Percentiles rank a stretch among this genome's conserved stretches.
phyloP scores from a whole-genome alignment of 805 yeast genomes.

The Yamadazyma scolyti region DNA sequence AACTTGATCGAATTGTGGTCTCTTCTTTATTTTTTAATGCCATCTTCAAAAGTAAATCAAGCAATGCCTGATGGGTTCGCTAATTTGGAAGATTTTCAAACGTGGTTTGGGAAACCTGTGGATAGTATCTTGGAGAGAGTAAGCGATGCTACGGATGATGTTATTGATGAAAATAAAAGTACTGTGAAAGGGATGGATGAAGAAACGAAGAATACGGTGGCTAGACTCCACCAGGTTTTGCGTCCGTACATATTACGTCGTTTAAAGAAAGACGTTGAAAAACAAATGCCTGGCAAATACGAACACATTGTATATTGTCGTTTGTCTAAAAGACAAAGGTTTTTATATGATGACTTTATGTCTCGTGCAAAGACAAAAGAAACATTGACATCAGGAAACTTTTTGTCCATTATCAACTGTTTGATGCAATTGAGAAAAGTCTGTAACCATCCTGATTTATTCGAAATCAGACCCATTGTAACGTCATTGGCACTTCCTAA shows the following conservation, averaged over 20 bases:
- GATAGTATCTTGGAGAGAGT: slow-evolving; percentile 81
- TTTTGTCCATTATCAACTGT: slow-evolving; percentile 91
- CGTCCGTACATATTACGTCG: slow-evolving; percentile 91
- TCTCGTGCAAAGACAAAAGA: slow-evolving; percentile 93
- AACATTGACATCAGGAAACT: slow-evolving; percentile 91
- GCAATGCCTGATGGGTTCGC: slow-evolving; percentile 96
- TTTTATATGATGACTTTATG: slow-evolving; percentile 93
- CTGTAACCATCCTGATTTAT: slow-evolving; percentile 93
- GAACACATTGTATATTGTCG: slow-evolving; percentile 94
- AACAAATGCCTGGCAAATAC: slow-evolving; percentile 97
- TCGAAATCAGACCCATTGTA: slow-evolving; percentile 91
- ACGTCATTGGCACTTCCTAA: slow-evolving; percentile 80
- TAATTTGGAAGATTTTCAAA: slow-evolving; percentile 90
- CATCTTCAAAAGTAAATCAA: slow-evolving; percentile 67
- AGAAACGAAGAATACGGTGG: slow-evolving; percentile 82
- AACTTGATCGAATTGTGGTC: slow-evolving; percentile 97
- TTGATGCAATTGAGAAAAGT: slow-evolving; percentile 97
- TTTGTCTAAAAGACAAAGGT: slow-evolving; percentile 87
- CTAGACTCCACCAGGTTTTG: slow-evolving; percentile 86
- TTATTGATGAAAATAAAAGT: slow-evolving; percentile 36
- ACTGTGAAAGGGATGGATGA: slow-evolving; percentile 47
- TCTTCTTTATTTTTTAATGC: slow-evolving; percentile 90
- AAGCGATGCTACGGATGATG: slow-evolving; percentile 46
- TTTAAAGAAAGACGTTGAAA: slow-evolving; percentile 92
- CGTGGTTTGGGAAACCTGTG: slow-evolving; percentile 98